Base-by-base conservation (phyloP, 1,139 yeast species). In the Hansenula lynferdii region DNA sequence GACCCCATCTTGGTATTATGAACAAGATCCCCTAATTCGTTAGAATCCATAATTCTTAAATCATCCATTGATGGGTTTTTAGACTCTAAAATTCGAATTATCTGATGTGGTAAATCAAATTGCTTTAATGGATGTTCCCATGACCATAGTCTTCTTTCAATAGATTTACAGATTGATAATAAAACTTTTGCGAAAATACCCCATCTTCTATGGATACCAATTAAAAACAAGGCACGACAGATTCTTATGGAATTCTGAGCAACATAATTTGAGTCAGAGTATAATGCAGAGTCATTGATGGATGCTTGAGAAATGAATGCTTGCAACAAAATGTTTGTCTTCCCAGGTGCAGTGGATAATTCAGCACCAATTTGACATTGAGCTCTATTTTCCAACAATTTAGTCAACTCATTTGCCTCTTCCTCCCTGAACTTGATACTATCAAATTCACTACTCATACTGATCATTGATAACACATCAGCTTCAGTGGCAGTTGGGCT, bases 211-310 rank as follows among this genome's bases (percentile, higher is more conserved):
- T 86, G 85, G 34, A 90, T 68, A 28, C 96, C 94, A 46, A 94
- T 78, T 43, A 90, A 64, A 51, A 94, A 89, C 36, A 94, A 66
- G 0, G 98, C 97, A 20, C 98, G 74, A 51, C 95, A 77, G 26
- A 94, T 92, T 67, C 99, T 79, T 1, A 92, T 89, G 3, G 97
- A 75, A 52, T 94, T 94, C 55, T 94, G 98, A 2, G 97, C 97
- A 42, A 94, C 95, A 58, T 92, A 94, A 45, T 86, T 85, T 30
- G 89, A 72, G 60, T 94, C 98, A 0, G 97, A 86, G 2, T 78
- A 69, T 44, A 94, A 67, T 0, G 97, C 85, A 1, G 97, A 80
- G 44, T 89, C 96, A 48, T 72, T 75, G 28, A 90, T 75, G 10
- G 60, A 53, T 0, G 89, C 79, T 43, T 80, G 80, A 0, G 97